These are phyloP conservation scores for Aspergillus wentii DNA, from an alignment of 495 filamentous ascomycete species.

Conservation along the genomic window DNA sequence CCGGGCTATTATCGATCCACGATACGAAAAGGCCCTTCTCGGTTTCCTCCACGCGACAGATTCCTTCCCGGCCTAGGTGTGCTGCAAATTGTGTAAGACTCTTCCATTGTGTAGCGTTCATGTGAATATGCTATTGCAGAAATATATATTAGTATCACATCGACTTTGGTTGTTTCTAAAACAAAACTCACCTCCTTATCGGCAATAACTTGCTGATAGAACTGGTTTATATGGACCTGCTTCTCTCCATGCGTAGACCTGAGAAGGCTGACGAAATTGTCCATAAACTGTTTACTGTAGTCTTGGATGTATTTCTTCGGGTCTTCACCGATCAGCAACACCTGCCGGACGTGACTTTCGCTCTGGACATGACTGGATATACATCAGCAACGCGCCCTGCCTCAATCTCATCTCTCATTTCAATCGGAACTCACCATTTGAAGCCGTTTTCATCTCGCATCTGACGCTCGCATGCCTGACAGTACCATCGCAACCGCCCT, in stretches of 20 bases:
- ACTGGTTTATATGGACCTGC: slow-evolving; percentile 76
- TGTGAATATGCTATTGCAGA: slow-evolving; percentile 68
- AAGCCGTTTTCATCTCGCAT: slow-evolving; percentile 51
- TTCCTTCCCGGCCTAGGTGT: slow-evolving; percentile 72
- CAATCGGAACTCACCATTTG: slow-evolving; percentile 39
- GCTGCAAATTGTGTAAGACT: slow-evolving; percentile 84
- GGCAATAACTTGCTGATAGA: slow-evolving; percentile 74
- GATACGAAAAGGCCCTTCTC: slow-evolving; percentile 79
- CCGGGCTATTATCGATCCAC: slow-evolving; percentile 88
- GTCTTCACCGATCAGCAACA: slow-evolving; percentile 81
- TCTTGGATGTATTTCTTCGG: slow-evolving; percentile 72
- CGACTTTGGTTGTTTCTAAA: no score
- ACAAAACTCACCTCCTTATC: slow-evolving; percentile 27
- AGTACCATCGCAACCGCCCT: slow-evolving; percentile 80
- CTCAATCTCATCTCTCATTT: no score
- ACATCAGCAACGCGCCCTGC: not conserved
- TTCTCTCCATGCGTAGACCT: slow-evolving; percentile 83
- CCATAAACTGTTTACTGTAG: slow-evolving; percentile 70
- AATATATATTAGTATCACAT: not conserved
- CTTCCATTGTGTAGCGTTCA: slow-evolving; percentile 89
- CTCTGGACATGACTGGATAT: slow-evolving; percentile 58
- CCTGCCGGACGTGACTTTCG: slow-evolving; percentile 79
- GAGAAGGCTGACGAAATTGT: slow-evolving; percentile 72
- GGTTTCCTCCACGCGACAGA: slow-evolving; percentile 82
- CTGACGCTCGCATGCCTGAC: slow-evolving; percentile 44